Base-by-base conservation (phyloP, 108 stramenopile species). In the Nitzschia palea region DNA sequence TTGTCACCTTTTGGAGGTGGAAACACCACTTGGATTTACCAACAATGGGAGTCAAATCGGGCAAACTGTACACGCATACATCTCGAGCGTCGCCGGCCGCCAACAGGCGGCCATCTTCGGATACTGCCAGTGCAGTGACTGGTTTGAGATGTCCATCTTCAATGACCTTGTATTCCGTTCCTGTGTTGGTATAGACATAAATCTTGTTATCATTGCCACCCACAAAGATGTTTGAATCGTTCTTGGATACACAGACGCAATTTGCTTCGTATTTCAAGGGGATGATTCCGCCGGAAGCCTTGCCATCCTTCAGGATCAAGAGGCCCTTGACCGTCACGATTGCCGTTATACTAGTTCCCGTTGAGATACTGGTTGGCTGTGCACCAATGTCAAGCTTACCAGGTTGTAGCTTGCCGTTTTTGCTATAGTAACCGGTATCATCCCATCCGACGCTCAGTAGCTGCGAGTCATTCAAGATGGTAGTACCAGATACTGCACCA, bases 361-460 rank as follows among this genome's bases (percentile, higher is more conserved):
- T 70, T 9, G 85, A 68, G 33, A 94, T 79, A 44, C 85, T 77
- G 28, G 84, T 84, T 1, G 98, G 98, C 73, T 98, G 98, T 8
- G 95, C 95, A 8, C 68, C 72, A 34, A 93, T 68, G 23, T 77
- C 74, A 34, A 87, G 64, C 29, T 78, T 79, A 29, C 67, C 67
- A 15, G 62, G 57, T 1, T 65, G 50, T 57, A 77, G 25, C 42
- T 69, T 65, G 0, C 72, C 80, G 36, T 67, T 27, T 35, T 73
- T 52, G 32, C 70, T 43, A 51, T 82, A 83, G 25, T 90, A 80
- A 12, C 91, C 53, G 23, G 56, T 85, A 67, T 98, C 98, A 63
- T 98, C 98, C 95, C 96, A 97, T 28, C 96, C 98, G 5, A 86
- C 81, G 53, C 82, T 91, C 30, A 91, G 72, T 1, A 98, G 34